Evolutionary conservation across 176 grass and related monocot genomes (phyloP).

Genomic region (Eleusine coracana): DNA sequence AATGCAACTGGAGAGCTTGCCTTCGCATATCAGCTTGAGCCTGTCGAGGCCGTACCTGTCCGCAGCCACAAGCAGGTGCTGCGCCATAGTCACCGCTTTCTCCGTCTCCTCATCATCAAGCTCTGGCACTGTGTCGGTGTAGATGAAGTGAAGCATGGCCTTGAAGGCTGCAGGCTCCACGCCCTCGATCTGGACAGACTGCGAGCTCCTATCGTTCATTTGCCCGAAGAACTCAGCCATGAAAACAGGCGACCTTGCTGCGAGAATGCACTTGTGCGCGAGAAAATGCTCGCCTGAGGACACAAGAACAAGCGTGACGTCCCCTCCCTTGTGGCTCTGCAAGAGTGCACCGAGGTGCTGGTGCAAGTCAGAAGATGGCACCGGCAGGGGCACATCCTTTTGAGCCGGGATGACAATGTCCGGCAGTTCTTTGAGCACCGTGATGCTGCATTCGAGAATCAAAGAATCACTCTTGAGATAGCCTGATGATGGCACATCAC

Average conservation of each 20-base stretch:
- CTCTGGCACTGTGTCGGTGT: constrained; percentile 43
- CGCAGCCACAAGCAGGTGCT: constrained; percentile 44
- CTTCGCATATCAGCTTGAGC: constrained; percentile 55
- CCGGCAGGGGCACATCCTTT: background rate
- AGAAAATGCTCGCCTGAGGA: background rate
- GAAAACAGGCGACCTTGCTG: constrained; percentile 36
- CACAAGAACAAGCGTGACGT: constrained; percentile 14
- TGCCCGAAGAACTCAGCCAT: constrained; percentile 32
- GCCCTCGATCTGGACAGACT: constrained; percentile 2
- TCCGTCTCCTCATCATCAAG: background rate
- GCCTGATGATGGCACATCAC: background rate
- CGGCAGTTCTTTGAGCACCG: background rate
- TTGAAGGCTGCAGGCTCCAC: constrained; percentile 32
- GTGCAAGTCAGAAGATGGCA: background rate
- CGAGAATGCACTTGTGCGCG: constrained; percentile 26
- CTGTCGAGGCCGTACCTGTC: constrained; percentile 52
- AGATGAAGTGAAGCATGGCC: constrained; percentile 56
- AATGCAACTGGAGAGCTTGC: constrained; percentile 12
- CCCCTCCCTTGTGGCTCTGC: background rate
- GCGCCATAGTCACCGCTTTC: background rate
- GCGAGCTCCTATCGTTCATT: constrained; percentile 17
- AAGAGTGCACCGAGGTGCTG: constrained; percentile 26
- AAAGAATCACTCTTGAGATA: background rate
- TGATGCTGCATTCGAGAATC: background rate
- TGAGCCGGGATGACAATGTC: background rate